These are phyloP conservation scores for Plasmodium berghei DNA, from an alignment of 169 alveolate species.

Conservation along the genomic window DNA sequence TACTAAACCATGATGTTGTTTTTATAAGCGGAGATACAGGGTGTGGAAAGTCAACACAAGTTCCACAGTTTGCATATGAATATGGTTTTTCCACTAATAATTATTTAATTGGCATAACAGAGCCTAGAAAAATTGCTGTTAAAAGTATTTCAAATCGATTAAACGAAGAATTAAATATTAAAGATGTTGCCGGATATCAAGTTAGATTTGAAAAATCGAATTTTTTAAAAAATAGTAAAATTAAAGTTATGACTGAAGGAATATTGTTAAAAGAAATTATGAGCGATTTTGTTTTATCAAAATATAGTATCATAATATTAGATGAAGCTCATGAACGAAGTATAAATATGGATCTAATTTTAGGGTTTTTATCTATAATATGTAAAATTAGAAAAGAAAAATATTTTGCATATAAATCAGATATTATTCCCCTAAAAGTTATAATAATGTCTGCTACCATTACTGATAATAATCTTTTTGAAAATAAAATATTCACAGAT, in stretches of 20 bases:
- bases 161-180: slow-evolving; percentile 80
- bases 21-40: slow-evolving; percentile 99
- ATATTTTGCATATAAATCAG: slow-evolving; percentile 65
- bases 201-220: slow-evolving; percentile 90
- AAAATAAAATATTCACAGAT: slow-evolving; percentile 76
- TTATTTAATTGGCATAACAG: slow-evolving; percentile 92
- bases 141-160: slow-evolving; percentile 84
- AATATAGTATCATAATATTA: slow-evolving; percentile 96
- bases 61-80: slow-evolving; percentile 97
- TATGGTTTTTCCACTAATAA: slow-evolving; percentile 88
- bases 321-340: slow-evolving; percentile 99
- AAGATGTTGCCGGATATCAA: slow-evolving; percentile 82
- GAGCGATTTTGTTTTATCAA: slow-evolving; percentile 90
- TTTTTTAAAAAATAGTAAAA: slow-evolving; percentile 85
- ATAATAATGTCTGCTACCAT: slow-evolving; percentile 99
- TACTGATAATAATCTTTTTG: slow-evolving; percentile 80
- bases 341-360: slow-evolving; percentile 97
- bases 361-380: slow-evolving; percentile 97
- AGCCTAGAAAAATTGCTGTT: slow-evolving; percentile 97
- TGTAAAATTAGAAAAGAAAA: slow-evolving; percentile 89
- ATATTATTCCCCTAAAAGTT: slow-evolving; percentile 90
- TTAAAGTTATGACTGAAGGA: slow-evolving; percentile 99
- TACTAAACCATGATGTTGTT: slow-evolving; percentile 92
- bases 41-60: slow-evolving; percentile 98
- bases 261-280: slow-evolving; percentile 96